A percentile compares a stretch with the other conserved stretches of the same genome.
Evolutionary conservation across 805 yeast species (phyloP).

Genomic region (Sugiyamaella boreocaroliniensis): DNA sequence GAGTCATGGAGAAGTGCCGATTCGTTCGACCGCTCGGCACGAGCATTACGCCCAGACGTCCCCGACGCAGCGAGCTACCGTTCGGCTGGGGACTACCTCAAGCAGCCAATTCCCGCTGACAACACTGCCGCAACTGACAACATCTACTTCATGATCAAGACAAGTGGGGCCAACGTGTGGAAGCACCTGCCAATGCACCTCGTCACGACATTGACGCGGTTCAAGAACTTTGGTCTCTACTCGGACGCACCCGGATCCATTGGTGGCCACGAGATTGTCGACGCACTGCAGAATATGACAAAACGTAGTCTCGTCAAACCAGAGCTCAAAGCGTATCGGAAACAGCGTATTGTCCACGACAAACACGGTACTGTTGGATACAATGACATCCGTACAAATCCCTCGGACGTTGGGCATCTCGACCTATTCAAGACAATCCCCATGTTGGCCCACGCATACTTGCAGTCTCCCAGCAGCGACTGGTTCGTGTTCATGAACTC

Average conservation of each 20-base stretch:
- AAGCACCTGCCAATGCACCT: slow-evolving; percentile 32
- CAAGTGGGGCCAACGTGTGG: slow-evolving; percentile 33
- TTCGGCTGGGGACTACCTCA: slow-evolving; percentile 14
- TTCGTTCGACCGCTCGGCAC: slow-evolving; percentile 6
- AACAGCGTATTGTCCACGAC: slow-evolving; percentile 19
- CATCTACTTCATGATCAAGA: slow-evolving; percentile 31
- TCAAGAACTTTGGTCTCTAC: slow-evolving; percentile 30
- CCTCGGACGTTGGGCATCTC: slow-evolving; percentile 28
- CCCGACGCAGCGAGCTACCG: neutral
- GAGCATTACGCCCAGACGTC: neutral
- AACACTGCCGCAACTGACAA: slow-evolving; percentile 21
- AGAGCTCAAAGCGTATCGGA: slow-evolving; percentile 23
- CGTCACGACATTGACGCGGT: slow-evolving; percentile 29
- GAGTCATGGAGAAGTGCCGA: slow-evolving; percentile 13
- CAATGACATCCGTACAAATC: slow-evolving; percentile 6
- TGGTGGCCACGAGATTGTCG: slow-evolving; percentile 30
- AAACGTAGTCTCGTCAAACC: slow-evolving; percentile 11
- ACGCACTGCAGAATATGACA: slow-evolving; percentile 25
- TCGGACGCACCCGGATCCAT: slow-evolving; percentile 30
- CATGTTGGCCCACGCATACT: slow-evolving; percentile 32
- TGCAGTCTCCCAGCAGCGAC: slow-evolving; percentile 22
- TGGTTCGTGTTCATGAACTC: slow-evolving; percentile 36
- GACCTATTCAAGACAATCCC: slow-evolving; percentile 35
- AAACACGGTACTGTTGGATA: slow-evolving; percentile 21
- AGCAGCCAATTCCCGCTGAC: slow-evolving; percentile 22